Evolutionary conservation across 345 rosid species (phyloP).

Genomic region (Mangifera indica): DNA sequence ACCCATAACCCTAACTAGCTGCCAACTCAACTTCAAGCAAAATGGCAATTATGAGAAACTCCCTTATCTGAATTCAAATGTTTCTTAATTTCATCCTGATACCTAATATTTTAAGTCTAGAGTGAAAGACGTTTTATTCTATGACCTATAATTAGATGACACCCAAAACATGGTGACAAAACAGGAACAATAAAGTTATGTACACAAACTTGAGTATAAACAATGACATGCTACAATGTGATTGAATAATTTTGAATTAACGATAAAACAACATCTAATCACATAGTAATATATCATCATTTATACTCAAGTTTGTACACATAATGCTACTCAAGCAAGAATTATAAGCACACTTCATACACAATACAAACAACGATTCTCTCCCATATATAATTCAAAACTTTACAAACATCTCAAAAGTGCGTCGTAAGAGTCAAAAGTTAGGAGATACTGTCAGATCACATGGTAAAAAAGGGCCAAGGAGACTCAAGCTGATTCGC

Average conservation of each 20-base stretch:
- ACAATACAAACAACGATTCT: neutral
- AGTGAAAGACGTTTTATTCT: too few species aligned
- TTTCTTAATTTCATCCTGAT: neutral
- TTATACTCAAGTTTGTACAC: too few species aligned
- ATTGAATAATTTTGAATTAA: too few species aligned
- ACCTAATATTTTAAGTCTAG: neutral
- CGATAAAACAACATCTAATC: too few species aligned
- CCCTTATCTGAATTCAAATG: neutral
- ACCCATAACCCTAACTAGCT: neutral
- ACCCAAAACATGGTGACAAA: too few species aligned
- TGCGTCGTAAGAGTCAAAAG: neutral
- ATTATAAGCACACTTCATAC: neutral
- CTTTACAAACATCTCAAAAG: neutral
- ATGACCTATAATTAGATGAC: too few species aligned
- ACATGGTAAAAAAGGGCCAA: neutral
- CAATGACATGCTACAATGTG: too few species aligned
- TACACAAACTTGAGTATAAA: too few species aligned
- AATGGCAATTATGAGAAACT: neutral
- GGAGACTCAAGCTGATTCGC: slow-evolving; percentile 37
- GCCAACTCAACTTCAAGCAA: neutral
- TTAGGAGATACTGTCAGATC: neutral
- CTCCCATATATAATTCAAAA: neutral
- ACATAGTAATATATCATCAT: too few species aligned
- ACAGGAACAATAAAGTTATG: neutral
- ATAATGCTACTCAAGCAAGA: too few species aligned